Evolutionary conservation across 2,329 filamentous ascomycete species (phyloP).

Genomic region (Myriangium duriaei): DNA sequence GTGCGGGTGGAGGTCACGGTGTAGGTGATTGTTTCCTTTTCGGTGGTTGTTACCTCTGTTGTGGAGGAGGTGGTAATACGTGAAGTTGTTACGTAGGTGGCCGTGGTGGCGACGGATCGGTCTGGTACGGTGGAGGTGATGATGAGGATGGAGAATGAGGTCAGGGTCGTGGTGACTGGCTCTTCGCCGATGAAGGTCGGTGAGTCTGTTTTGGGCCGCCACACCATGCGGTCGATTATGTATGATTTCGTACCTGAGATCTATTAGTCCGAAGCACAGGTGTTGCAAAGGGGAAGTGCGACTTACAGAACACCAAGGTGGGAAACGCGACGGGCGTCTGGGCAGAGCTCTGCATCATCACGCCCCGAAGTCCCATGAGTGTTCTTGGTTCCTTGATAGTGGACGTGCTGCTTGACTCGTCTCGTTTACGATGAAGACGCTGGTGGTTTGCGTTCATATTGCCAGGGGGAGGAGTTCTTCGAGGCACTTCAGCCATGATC

Average conservation of each 20-base stretch:
- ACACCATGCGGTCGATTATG: conserved; percentile 2
- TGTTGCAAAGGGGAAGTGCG: too few relatives aligned
- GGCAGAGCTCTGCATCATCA: neutral
- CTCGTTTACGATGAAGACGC: neutral
- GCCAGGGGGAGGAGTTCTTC: neutral
- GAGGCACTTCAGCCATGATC: neutral
- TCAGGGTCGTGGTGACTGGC: conserved; percentile 2
- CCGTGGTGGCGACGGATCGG: conserved; percentile 6
- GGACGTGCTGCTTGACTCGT: too few relatives aligned
- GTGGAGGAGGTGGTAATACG: conserved; percentile 7
- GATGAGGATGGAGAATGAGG: conserved; percentile 2
- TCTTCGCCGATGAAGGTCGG: conserved; percentile 2
- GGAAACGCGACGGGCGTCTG: neutral
- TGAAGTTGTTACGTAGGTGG: conserved; percentile 9
- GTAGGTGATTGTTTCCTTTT: conserved; percentile 7
- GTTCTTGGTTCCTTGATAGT: neutral
- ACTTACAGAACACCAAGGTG: neutral
- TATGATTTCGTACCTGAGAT: conserved; percentile 6
- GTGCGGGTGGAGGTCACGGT: conserved; percentile 10
- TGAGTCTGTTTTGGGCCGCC: neutral
- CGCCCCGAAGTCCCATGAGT: conserved; percentile 2
- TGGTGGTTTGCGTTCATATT: too few relatives aligned
- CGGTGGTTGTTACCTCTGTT: conserved; percentile 5
- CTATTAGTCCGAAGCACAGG: too few relatives aligned
- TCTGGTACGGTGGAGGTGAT: conserved; percentile 2